Base-by-base conservation (phyloP, 768 basidiomycete species). In the Podaxis rugospora region DNA sequence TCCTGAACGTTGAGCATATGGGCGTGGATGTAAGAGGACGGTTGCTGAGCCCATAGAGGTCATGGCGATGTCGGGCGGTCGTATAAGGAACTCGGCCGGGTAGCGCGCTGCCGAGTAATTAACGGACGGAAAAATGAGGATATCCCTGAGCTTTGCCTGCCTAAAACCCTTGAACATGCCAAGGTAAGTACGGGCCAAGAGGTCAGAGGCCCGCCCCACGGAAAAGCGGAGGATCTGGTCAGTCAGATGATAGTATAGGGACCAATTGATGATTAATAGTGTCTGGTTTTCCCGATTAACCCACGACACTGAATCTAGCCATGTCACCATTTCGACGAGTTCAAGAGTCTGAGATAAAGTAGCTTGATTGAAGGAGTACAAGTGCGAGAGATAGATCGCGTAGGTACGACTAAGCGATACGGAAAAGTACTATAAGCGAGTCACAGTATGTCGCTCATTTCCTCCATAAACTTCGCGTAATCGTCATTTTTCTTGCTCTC, bases 381-480 rank as follows among this genome's bases (percentile, higher is more conserved):
- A 44, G 42, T 42, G 18, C 42, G 18, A 9, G 35, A 10, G 10
- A 23, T n/a, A 23, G 23, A 54, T 21, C 36, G 4, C 21, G 39
- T 64, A 62, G 37, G 67, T 66, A 51, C 16, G 32, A 50, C 7
- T n/a, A 51, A 27, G 49, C 21, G 18, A 21, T 18, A 14, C n/a
- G 35, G 35, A 49, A 49, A 10, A 11, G 21, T 14, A 21, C 40
- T 13, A 25, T 64, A 67, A 47, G 68, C 68, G n/a, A 71, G 59
- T 18, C 74, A 76, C 36, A 91, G 68, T 51, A 91, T 80, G 69
- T 90, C 89, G 32, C 81, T 80, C 82, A 91, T 85, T 64, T 89
- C 89, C 59, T 88, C 89, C 44, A 90, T 75, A 72, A 90, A 92
- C 63, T 85, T 90, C 55, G 81, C 83, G 68, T 92, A 92, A 66